Base-by-base conservation (phyloP, 345 rosid species). In the Toxicodendron radicans region DNA sequence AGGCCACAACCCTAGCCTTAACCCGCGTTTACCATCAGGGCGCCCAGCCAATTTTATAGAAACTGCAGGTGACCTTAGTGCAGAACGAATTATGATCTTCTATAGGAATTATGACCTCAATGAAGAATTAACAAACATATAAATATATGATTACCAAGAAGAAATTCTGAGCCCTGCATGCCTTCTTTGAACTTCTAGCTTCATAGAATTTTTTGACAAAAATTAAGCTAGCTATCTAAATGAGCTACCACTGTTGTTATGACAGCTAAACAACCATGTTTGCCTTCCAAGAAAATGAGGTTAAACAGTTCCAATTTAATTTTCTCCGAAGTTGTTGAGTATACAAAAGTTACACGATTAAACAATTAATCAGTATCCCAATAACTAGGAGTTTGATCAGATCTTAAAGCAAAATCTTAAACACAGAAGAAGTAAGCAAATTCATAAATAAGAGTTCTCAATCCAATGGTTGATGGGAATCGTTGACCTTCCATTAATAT, bases 401-500 rank as follows among this genome's bases (percentile, higher is more conserved):
- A 64, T 17, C 58, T 0, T 3, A 46, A 23, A 66, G 12, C 56
- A 21, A 43, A 33, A 51, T 49, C 14, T 16, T 48, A 24, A 1
- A n/a, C 18, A 62, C 35, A 5, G 7, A 12, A 62, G 17, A 18
- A 41, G 18, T 30, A 16, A 24, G 21, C 54, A 6, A 9, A 33
- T 20, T 30, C 32, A 7, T 13, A 24, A 27, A 27, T 64, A 56
- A 21, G 10, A 46, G 49, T 48, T 1, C 35, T 18, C 9, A 41
- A 58, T 66, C 56, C 45, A 35, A n/a, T 49, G 20, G 21, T 58
- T 35, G 18, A n/a, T 27, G 21, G 27, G 49, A 58, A 77, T 52
- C 17, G 46, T 53, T 72, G 70, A 73, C 76, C 38, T 41, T 72
- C 52, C 58, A 78, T 51, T 70, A 14, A 33, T 59, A 64, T 3